Evolutionary conservation across 768 basidiomycete genomes (phyloP), one percentile per base, ranked within the genome.

Genomic region (Pleurotus tuoliensis): DNA sequence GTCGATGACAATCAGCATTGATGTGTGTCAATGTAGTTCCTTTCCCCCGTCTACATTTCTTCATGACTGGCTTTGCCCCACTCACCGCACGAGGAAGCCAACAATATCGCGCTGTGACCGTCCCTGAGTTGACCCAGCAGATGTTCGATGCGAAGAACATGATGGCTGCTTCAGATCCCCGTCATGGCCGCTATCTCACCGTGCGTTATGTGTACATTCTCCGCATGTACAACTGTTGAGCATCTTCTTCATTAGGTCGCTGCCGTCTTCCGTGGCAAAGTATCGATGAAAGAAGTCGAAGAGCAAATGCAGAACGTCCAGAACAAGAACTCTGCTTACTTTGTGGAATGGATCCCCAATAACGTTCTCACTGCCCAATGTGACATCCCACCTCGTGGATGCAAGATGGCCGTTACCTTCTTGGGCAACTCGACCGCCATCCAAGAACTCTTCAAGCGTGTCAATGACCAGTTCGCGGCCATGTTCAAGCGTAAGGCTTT

Each of bases 61-160:
- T 98, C 84, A 91, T 97, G 83, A 94, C 94, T 57, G 94, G 96
- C 58, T 96, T 87, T 62, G 95, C 95, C 58, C 95, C 95, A 30
- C 78, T 98, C 58, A 96, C 94, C 48, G 92, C 97, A 37, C 90
- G 94, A 39, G 93, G 93, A 53, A 93, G 90, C 71, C 91, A 92
- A 65, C 88, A 93, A 66, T 99, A 94, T 82, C 92, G 97, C 59
- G 94, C 94, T 38, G 92, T 98, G 66, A 92, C 92, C 56, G 95
- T 99, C 40, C 94, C 97, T 30, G 97, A 99, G 74, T 82, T 99
- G 59, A 98, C 97, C 6, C 90, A 94, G 69, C 97, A 99, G 68
- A 98, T 98, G 95, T 99, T 98, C 73, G 96, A 98, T 66, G 92
- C 94, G 45, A 98, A 97, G 86, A 98, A 98, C 87, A 95, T 96